Base-by-base conservation (phyloP, 108 stramenopile genomes). In the Mediolabrus comicus region DNA sequence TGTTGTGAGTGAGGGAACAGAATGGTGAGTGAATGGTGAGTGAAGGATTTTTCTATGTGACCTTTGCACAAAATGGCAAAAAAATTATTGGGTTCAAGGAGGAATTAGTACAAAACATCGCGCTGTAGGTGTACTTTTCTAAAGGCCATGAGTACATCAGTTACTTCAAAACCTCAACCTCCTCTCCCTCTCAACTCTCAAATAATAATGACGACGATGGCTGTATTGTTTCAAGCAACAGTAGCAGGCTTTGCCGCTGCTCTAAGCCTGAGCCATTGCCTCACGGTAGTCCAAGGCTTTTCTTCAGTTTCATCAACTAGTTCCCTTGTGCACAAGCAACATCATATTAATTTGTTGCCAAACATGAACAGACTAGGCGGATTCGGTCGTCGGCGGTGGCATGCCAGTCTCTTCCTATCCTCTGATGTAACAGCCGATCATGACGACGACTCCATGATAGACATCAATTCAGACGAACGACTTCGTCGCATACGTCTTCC, bases 401-500 rank as follows among this genome's bases (percentile, higher is more conserved):
- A 43, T 17, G 22, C 19, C 16, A 49, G 46, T 3, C 19, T 49
- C 22, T 49, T 49, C 46, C 46, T 49, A n/a, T n/a, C n/a, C 46
- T 49, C 46, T 24, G 22, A 22, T 5, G 46, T 22, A 49, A 24
- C 14, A 38, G 19, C 58, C 56, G 4, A 31, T 16, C 32, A 39
- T 31, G 51, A 52, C 0, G 16, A 36, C 4, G 53, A 69, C 11
- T 56, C 32, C 43, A 8, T 65, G 34, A 83, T 84, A 35, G 91
- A 88, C 74, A 58, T 88, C 6, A 82, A 79, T 11, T 35, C 79
- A 22, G 87, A 96, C 67, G 76, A 83, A 22, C 87, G 92, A 1
- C 51, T 95, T 19, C 84, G 79, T 71, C 85, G 86, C 13, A 76
- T 93, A 17, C 82, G 86, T 17, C 62, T 97, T 9, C 60, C 86